phyloP scores from a whole-genome alignment of 169 alveolate genomes.

The Nephromyces sp. region DNA sequence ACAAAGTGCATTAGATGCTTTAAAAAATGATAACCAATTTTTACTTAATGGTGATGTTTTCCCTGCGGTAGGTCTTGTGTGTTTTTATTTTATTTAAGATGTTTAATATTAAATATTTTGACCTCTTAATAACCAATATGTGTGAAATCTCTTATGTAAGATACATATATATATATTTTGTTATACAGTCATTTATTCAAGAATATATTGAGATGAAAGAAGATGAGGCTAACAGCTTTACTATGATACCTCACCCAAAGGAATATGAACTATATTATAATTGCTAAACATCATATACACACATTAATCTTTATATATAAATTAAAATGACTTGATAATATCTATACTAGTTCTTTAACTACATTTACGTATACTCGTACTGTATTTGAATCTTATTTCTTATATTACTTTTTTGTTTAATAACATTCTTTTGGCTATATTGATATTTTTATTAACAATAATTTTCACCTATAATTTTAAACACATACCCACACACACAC shows the following conservation, averaged over 20 bases:
- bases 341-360: too few species aligned
- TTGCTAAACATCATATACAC: constrained; percentile 10
- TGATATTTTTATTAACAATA: too few species aligned
- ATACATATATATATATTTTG: background rate
- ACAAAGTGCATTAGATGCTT: constrained; percentile 20
- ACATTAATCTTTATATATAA: too few species aligned
- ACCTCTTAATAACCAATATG: constrained; percentile 1
- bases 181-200: constrained; percentile 10
- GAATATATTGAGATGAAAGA: constrained; percentile 20
- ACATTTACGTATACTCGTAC: too few species aligned
- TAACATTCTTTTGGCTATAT: too few species aligned
- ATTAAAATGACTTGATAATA: too few species aligned
- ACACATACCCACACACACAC: too few species aligned
- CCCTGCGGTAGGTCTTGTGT: background rate
- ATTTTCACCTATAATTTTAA: too few species aligned
- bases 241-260: constrained; percentile 21
- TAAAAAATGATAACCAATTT: constrained; percentile 21
- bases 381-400: too few species aligned
- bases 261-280: constrained; percentile 29
- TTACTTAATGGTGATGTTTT: constrained; percentile 28
- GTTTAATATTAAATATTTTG: background rate
- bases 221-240: constrained; percentile 1
- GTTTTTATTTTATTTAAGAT: background rate
- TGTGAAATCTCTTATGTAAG: background rate
- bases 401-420: background rate